Evolutionary conservation across 352 stramenopile species (phyloP).

Genomic region (Blastocystis sp.): DNA sequence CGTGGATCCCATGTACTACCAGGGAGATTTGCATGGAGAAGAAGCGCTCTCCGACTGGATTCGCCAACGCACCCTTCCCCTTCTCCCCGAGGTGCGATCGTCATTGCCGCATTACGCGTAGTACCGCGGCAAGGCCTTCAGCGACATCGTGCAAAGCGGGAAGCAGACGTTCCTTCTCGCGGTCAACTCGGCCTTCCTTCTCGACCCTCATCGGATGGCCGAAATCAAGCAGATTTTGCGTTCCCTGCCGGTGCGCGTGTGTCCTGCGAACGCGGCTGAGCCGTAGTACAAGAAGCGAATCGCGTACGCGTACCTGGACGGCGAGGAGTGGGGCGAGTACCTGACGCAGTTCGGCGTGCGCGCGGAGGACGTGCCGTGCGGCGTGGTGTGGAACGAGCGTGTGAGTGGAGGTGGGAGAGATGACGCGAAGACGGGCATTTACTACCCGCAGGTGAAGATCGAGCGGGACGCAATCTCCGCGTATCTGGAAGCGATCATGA

Average conservation of each 20-base stretch:
- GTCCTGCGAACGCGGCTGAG: neutral
- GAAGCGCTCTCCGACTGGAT: constrained; percentile 7
- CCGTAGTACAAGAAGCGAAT: constrained; percentile 11
- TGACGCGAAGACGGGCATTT: constrained; percentile 30
- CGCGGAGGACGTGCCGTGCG: neutral
- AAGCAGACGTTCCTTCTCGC: constrained; percentile 40
- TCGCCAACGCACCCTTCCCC: constrained; percentile 14
- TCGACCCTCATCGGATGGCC: constrained; percentile 3
- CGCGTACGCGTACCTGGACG: constrained; percentile 53
- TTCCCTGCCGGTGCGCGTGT: neutral
- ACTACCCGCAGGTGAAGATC: constrained; percentile 10
- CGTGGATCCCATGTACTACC: constrained; percentile 44
- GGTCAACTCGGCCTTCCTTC: neutral
- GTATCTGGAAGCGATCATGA: constrained; percentile 4
- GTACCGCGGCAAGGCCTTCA: constrained; percentile 30
- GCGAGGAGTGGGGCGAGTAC: constrained; percentile 46
- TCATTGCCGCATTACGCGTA: neutral
- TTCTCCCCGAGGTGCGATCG: constrained; percentile 11
- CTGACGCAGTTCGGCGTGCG: neutral
- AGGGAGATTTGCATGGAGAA: neutral
- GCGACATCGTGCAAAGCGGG: constrained; percentile 47
- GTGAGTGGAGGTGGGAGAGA: neutral
- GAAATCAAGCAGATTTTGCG: constrained; percentile 43
- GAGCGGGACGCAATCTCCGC: neutral
- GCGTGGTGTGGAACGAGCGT: constrained; percentile 17